phyloP scores from a whole-genome alignment of 2,329 filamentous ascomycete species.

The Rutstroemia sp. region DNA sequence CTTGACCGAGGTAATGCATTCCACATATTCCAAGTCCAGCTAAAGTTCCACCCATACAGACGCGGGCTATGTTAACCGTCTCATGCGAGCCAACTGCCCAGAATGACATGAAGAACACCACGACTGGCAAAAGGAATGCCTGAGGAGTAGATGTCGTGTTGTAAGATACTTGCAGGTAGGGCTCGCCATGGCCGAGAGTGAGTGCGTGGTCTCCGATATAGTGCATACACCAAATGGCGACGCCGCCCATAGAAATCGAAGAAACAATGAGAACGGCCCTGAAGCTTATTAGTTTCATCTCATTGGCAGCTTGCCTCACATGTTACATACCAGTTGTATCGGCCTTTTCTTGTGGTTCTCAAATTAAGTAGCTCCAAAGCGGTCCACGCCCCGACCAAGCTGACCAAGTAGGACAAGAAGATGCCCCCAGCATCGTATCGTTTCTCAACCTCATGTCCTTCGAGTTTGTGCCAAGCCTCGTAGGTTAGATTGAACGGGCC shows the following conservation, averaged over 20 bases:
- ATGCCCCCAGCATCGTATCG: constrained; percentile 49
- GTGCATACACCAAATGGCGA: constrained; percentile 72
- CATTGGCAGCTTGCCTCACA: background rate
- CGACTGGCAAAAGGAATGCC: constrained; percentile 73
- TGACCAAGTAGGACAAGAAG: constrained; percentile 60
- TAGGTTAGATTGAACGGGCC: background rate
- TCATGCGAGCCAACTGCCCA: constrained; percentile 57
- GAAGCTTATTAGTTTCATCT: background rate
- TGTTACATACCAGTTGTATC: constrained; percentile 57
- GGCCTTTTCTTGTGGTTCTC: constrained; percentile 59
- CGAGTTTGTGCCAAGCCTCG: constrained; percentile 8
- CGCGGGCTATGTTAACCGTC: constrained; percentile 48
- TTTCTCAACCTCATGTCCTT: constrained; percentile 16
- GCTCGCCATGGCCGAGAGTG: constrained; percentile 54
- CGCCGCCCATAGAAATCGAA: constrained; percentile 64
- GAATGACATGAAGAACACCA: constrained; percentile 68
- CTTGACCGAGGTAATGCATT: constrained; percentile 86
- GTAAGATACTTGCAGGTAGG: constrained; percentile 65
- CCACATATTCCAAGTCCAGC: constrained; percentile 71
- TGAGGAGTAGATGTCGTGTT: constrained; percentile 63
- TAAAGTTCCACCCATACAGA: constrained; percentile 56
- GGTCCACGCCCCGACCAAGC: constrained; percentile 67
- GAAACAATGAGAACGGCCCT: constrained; percentile 58
- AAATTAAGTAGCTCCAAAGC: constrained; percentile 77
- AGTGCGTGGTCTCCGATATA: constrained; percentile 80